These are phyloP conservation scores for Leishmania martiniquensis DNA, from an alignment of 208 protist genomes.

Conservation along the genomic window DNA sequence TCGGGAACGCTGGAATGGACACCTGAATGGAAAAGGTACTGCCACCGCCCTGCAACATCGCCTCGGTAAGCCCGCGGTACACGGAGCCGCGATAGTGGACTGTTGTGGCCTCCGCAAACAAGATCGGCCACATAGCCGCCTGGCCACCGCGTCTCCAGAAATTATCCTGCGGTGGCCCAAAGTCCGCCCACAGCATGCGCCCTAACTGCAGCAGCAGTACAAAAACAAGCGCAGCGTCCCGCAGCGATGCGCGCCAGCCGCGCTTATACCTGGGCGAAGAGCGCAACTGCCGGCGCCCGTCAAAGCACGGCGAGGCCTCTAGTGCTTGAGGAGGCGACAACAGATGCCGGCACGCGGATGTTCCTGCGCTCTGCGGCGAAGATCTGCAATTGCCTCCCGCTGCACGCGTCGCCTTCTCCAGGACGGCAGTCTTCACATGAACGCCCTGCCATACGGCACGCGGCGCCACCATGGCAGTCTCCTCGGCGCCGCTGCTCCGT, in stretches of 20 bases:
- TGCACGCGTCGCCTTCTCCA: not conserved
- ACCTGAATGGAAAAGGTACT: constrained; percentile 57
- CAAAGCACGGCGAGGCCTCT: not conserved
- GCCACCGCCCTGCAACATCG: constrained; percentile 44
- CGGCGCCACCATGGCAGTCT: not conserved
- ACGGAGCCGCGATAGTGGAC: constrained; percentile 70
- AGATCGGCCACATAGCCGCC: constrained; percentile 3
- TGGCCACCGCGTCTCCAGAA: not conserved
- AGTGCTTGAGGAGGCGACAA: not conserved
- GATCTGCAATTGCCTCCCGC: not conserved
- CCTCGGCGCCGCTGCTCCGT: too few relatives aligned
- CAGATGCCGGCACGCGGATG: not conserved
- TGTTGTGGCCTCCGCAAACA: constrained; percentile 34
- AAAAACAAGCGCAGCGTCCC: not conserved
- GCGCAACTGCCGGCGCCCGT: not conserved
- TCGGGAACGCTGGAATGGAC: constrained; percentile 61
- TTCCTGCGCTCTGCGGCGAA: not conserved
- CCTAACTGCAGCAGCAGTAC: constrained; percentile 8
- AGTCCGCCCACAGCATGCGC: constrained; percentile 9
- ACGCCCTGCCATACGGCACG: too few relatives aligned
- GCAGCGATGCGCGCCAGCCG: constrained; percentile 1
- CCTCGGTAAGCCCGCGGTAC: constrained; percentile 57
- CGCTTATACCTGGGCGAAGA: too few relatives aligned
- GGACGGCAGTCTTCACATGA: not conserved
- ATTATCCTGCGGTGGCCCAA: not conserved